Percentiles rank a stretch among this genome's conserved stretches.
phyloP scores from a whole-genome alignment of 257 asterid species.

The Craterostigma plantagineum region DNA sequence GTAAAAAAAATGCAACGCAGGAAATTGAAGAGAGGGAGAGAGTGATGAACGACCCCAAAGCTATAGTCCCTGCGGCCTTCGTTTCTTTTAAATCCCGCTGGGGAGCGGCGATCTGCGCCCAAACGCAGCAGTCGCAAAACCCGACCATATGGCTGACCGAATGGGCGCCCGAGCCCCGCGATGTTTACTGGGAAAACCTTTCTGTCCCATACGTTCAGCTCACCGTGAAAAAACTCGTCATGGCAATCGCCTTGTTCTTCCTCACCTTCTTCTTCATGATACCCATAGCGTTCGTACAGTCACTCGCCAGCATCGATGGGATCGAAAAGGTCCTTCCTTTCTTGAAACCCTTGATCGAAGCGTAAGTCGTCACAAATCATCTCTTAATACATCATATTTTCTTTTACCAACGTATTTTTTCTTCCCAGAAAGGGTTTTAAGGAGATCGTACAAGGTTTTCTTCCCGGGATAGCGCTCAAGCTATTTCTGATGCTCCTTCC shows the following conservation, averaged over 20 bases:
- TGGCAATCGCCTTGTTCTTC: conserved; percentile 60
- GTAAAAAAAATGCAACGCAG: conserved; percentile 18
- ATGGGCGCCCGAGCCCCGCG: conserved; percentile 97
- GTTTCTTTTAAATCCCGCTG: conserved; percentile 81
- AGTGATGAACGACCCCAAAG: conserved; percentile 52
- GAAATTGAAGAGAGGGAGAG: conserved; percentile 72
- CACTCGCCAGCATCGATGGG: conserved; percentile 80
- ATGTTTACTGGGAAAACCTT: conserved; percentile 83
- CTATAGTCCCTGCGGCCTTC: conserved; percentile 84
- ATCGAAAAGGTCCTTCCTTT: conserved; percentile 65
- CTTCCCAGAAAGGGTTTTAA: conserved; percentile 43
- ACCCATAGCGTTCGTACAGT: conserved; percentile 81
- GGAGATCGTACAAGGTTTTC: conserved; percentile 82
- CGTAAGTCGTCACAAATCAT: conserved; percentile 20
- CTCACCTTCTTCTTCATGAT: conserved; percentile 89
- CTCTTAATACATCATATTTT: conserved; percentile 5
- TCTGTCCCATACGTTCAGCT: conserved; percentile 82
- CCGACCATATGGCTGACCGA: conserved; percentile 87
- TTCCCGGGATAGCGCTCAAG: conserved; percentile 86
- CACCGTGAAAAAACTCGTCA: conserved; percentile 38
- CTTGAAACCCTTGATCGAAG: conserved; percentile 50
- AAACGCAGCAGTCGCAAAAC: conserved; percentile 79
- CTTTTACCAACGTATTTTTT: conserved; percentile 5
- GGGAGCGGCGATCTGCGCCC: conserved; percentile 97
- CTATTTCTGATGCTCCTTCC: conserved; percentile 69